phyloP scores from a whole-genome alignment of 1,139 yeast species.

The Yamadazyma siamensis region DNA sequence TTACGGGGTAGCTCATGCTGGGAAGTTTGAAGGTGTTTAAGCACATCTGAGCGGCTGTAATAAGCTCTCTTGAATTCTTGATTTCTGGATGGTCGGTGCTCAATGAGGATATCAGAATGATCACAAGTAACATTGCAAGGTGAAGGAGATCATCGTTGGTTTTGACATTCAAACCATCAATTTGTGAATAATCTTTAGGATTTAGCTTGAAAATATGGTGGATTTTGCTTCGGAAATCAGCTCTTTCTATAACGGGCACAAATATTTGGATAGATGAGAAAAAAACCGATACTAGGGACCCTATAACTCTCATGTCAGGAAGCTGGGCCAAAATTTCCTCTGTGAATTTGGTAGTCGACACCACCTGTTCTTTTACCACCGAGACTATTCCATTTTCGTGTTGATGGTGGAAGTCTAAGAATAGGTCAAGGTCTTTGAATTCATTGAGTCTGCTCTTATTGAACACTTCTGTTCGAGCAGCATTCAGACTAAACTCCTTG shows the following conservation, averaged over 20 bases:
- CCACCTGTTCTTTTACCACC: too few relatives aligned
- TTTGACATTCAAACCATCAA: background rate
- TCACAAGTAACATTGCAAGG: background rate
- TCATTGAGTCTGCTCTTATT: constrained; percentile 1
- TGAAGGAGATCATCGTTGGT: background rate
- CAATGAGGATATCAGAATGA: constrained; percentile 1
- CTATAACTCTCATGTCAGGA: background rate
- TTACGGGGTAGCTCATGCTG: background rate
- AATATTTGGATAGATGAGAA: constrained; percentile 3
- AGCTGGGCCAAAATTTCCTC: background rate
- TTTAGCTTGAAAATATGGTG: background rate
- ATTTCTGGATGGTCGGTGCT: too few relatives aligned
- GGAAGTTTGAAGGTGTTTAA: background rate
- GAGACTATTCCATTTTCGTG: too few relatives aligned
- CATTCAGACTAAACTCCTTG: background rate
- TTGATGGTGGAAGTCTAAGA: constrained; percentile 1
- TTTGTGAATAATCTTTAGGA: background rate
- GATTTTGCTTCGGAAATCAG: background rate
- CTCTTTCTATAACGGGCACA: constrained; percentile 5
- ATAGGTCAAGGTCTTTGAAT: constrained; percentile 3
- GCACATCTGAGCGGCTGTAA: constrained; percentile 3
- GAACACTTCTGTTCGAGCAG: background rate
- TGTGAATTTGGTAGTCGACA: background rate
- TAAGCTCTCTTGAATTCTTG: constrained; percentile 1
- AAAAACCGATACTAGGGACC: background rate